Evolutionary conservation across 306 rosid species (phyloP).

Genomic region (Prunus mira): DNA sequence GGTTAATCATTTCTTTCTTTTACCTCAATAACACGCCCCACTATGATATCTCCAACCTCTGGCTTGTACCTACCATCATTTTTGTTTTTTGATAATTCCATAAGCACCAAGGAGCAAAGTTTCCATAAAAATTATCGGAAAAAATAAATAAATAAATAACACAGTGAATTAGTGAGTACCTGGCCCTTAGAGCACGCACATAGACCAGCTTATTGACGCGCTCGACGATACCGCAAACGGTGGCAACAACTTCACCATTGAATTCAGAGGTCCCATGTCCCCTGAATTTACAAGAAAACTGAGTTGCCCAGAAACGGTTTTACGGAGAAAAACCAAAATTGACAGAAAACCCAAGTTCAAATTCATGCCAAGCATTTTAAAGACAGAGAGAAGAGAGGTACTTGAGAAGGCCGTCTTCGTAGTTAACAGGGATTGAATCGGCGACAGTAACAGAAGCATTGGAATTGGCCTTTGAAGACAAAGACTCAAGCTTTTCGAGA

Average conservation of each 20-base stretch:
- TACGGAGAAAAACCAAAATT: not conserved
- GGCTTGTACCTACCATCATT: constrained; percentile 69
- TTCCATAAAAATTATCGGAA: no score
- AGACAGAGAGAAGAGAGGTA: constrained; percentile 3
- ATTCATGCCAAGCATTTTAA: not conserved
- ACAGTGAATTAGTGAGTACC: constrained; percentile 32
- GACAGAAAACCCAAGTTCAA: not conserved
- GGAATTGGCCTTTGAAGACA: constrained; percentile 62
- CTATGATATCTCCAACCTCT: constrained; percentile 85
- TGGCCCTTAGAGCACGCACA: constrained; percentile 71
- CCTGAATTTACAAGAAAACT: constrained; percentile 29
- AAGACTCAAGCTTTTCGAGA: constrained; percentile 53
- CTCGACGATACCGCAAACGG: constrained; percentile 80
- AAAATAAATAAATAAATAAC: not conserved
- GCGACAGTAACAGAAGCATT: constrained; percentile 79
- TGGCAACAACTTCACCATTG: constrained; percentile 72
- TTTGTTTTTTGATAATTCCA: not conserved
- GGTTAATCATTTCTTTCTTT: not conserved
- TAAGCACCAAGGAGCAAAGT: not conserved
- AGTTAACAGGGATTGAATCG: constrained; percentile 73
- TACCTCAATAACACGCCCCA: constrained; percentile 89
- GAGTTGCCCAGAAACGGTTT: not conserved
- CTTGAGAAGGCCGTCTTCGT: constrained; percentile 67
- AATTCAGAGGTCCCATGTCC: constrained; percentile 86
- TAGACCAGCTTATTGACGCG: constrained; percentile 90